phyloP scores from a whole-genome alignment of 129 eudicot species.

The Saposhnikovia divaricata region DNA sequence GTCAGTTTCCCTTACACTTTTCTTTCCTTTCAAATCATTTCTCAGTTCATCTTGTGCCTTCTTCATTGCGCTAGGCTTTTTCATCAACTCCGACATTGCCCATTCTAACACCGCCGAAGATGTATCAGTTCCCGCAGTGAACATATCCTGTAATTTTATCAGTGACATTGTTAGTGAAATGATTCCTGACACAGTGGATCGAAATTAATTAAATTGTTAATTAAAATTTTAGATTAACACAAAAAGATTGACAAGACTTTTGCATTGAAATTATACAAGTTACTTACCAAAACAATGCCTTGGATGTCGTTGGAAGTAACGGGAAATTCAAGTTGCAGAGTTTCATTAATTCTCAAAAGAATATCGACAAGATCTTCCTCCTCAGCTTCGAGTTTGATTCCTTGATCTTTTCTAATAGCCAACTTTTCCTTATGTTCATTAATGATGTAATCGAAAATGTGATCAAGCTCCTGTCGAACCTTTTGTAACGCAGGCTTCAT shows the following conservation, averaged over 20 bases:
- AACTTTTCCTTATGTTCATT: slow-evolving; percentile 2
- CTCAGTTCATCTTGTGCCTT: slow-evolving; percentile 9
- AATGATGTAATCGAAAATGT: background rate
- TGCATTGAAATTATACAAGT: background rate
- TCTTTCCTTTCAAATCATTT: background rate
- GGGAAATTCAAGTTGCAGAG: background rate
- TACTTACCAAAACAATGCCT: slow-evolving; percentile 2
- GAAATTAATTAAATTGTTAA: no score
- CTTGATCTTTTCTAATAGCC: background rate
- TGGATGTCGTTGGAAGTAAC: slow-evolving; percentile 4
- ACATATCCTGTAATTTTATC: background rate
- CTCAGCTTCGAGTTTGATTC: background rate
- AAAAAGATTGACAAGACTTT: no score
- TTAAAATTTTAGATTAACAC: no score
- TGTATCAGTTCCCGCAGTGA: slow-evolving; percentile 8
- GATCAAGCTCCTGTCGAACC: background rate
- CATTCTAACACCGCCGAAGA: background rate
- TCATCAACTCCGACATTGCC: slow-evolving; percentile 12
- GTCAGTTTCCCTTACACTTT: background rate
- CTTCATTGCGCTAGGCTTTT: slow-evolving; percentile 3
- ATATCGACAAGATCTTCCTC: slow-evolving; percentile 4
- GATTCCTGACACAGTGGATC: background rate
- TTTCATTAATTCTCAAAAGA: background rate
- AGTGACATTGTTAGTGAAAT: no score
- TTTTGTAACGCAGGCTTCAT: slow-evolving; percentile 4